Evolutionary conservation across 1,139 yeast genomes (phyloP).

Genomic region (Geotrichum carabidarum): DNA sequence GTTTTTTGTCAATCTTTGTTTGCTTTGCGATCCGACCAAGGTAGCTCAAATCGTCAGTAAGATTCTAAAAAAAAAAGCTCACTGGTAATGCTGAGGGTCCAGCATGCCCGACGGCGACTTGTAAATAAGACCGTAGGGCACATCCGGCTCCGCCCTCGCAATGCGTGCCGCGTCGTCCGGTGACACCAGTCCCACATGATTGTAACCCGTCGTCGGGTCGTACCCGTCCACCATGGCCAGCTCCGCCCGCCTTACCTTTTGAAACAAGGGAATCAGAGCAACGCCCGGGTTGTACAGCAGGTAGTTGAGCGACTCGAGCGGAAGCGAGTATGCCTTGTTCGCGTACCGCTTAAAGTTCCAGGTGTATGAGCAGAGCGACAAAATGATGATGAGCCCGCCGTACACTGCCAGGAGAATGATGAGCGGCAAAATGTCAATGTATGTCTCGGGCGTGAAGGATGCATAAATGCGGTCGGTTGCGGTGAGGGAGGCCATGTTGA

Average conservation of each 20-base stretch:
- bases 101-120: constrained; percentile 15
- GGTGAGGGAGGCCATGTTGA: constrained; percentile 17
- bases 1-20: neutral
- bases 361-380: neutral
- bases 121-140: constrained; percentile 18
- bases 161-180: constrained; percentile 18
- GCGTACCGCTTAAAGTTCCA: constrained; percentile 17
- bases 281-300: constrained; percentile 17
- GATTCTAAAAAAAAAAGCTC: neutral
- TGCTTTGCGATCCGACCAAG: too few relatives aligned
- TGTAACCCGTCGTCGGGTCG: constrained; percentile 20
- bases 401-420: constrained; percentile 13
- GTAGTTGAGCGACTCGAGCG: constrained; percentile 17
- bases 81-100: constrained; percentile 4
- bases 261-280: constrained; percentile 18
- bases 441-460: constrained; percentile 14
- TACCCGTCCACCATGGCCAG: constrained; percentile 20
- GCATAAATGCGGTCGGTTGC: constrained; percentile 1
- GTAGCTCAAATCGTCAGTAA: too few relatives aligned
- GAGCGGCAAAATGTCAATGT: constrained; percentile 17
- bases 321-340: constrained; percentile 16
- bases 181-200: constrained; percentile 19
- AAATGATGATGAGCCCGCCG: constrained; percentile 11
- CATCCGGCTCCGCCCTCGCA: constrained; percentile 19
- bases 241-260: constrained; percentile 16